A percentile compares a stretch with the other conserved stretches of the same genome.
Conservation (phyloP, 257 asterid species). For the Pogostemon cablin region DNA sequence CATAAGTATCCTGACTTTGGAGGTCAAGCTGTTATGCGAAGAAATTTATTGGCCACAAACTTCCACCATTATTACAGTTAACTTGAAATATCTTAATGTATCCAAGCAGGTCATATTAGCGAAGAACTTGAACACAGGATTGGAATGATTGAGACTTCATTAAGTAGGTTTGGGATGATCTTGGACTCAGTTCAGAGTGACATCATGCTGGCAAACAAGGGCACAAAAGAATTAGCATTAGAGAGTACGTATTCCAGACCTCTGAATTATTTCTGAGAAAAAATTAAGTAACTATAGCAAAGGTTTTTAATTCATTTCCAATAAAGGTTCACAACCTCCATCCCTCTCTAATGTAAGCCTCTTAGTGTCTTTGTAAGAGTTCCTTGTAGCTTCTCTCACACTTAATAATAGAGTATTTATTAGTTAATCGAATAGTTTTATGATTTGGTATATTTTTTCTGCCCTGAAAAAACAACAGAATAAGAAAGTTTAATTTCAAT, state of each 20-base stretch:
- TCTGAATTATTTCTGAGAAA: slow-evolving; percentile 13
- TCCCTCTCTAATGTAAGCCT: slow-evolving; percentile 7
- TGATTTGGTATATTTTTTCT: slow-evolving; percentile 7
- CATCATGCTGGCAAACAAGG: slow-evolving; percentile 83
- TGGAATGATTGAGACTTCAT: slow-evolving; percentile 79
- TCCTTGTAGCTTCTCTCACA: slow-evolving; percentile 20
- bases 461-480: slow-evolving; percentile 10
- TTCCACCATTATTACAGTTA: slow-evolving; percentile 12
- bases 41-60: neutral
- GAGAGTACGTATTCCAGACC: slow-evolving; percentile 61
- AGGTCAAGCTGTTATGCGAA: slow-evolving; percentile 17
- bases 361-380: slow-evolving; percentile 11
- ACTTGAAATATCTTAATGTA: slow-evolving; percentile 31
- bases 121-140: slow-evolving; percentile 89
- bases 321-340: slow-evolving; percentile 24
- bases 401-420: neutral
- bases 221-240: slow-evolving; percentile 71
- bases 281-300: slow-evolving; percentile 5
- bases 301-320: slow-evolving; percentile 13
- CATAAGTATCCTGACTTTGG: slow-evolving; percentile 7
- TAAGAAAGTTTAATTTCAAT: neutral
- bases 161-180: slow-evolving; percentile 77
- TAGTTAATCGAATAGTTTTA: slow-evolving; percentile 2
- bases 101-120: slow-evolving; percentile 63
- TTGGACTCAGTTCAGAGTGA: slow-evolving; percentile 90